Conservation (phyloP, 306 rosid species). For the Ziziphus jujuba region DNA sequence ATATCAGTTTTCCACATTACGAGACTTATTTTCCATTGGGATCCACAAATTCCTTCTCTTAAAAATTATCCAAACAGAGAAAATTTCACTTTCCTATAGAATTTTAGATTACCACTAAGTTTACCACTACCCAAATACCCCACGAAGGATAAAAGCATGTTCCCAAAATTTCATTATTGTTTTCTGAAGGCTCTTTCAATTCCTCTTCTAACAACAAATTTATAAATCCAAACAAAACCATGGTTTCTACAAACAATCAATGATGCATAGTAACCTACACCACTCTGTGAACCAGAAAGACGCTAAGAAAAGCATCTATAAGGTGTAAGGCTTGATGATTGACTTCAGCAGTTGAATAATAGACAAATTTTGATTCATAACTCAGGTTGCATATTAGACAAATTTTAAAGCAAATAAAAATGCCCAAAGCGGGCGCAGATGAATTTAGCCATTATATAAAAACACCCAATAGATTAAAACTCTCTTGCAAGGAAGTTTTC, state of each 20-base stretch:
- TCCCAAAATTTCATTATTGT: not conserved
- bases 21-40: no score
- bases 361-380: no score
- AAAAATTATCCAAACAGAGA: no score
- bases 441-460: not conserved
- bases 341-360: not conserved
- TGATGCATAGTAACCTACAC: not conserved
- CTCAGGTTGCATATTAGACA: not conserved
- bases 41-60: no score
- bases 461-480: slow-evolving; percentile 6
- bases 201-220: not conserved
- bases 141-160: not conserved
- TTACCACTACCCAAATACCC: no score
- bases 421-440: not conserved
- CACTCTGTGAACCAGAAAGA: not conserved
- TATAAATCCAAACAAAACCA: no score
- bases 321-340: not conserved
- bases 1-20: no score
- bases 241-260: slow-evolving; percentile 2
- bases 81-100: no score
- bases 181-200: not conserved
- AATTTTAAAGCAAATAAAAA: not conserved
- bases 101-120: no score
- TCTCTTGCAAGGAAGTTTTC: slow-evolving; percentile 14
- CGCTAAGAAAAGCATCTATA: not conserved